Conservation (phyloP, 2,329 filamentous ascomycete species). For the Penicillium oxalicum region DNA sequence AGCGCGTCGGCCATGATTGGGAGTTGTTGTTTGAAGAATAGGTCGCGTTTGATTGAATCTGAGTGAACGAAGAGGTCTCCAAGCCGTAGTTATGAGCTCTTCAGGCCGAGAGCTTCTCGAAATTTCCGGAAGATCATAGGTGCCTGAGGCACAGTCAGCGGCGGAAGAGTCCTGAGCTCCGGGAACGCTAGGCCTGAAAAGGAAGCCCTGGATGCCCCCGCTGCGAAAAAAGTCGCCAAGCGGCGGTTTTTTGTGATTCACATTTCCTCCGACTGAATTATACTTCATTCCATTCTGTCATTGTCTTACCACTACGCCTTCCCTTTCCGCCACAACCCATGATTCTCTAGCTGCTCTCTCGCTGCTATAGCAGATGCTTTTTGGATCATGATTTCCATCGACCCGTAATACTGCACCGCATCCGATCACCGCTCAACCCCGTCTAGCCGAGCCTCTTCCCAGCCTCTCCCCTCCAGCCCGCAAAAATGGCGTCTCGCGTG, state of each 20-base stretch:
- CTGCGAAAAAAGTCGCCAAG: slow-evolving; percentile 27
- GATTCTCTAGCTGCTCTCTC: slow-evolving; percentile 13
- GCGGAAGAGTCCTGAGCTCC: slow-evolving; percentile 9
- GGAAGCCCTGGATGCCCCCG: slow-evolving; percentile 13
- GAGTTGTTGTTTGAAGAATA: slow-evolving; percentile 4
- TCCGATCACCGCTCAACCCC: slow-evolving; percentile 7
- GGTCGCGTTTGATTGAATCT: slow-evolving; percentile 7
- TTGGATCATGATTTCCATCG: slow-evolving; percentile 30
- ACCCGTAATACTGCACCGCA: neutral
- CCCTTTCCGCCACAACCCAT: slow-evolving; percentile 14
- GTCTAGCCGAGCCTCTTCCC: slow-evolving; percentile 16
- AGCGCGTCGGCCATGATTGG: slow-evolving; percentile 67
- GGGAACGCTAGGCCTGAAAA: slow-evolving; percentile 8
- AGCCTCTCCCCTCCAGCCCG: slow-evolving; percentile 7
- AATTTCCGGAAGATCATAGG: slow-evolving; percentile 33
- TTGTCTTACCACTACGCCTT: neutral
- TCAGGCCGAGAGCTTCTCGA: slow-evolving; percentile 36
- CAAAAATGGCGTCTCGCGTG: slow-evolving; percentile 30
- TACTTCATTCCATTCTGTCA: neutral
- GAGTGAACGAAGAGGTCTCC: slow-evolving; percentile 8
- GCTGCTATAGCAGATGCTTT: slow-evolving; percentile 14
- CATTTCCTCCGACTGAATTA: neutral
- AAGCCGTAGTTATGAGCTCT: slow-evolving; percentile 18
- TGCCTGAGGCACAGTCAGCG: slow-evolving; percentile 16
- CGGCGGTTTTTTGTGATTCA: slow-evolving; percentile 18